Percentiles rank a stretch among this genome's conserved stretches.
Evolutionary conservation across 2,329 filamentous ascomycete genomes (phyloP).

Genomic region (Colletotrichum sp.): DNA sequence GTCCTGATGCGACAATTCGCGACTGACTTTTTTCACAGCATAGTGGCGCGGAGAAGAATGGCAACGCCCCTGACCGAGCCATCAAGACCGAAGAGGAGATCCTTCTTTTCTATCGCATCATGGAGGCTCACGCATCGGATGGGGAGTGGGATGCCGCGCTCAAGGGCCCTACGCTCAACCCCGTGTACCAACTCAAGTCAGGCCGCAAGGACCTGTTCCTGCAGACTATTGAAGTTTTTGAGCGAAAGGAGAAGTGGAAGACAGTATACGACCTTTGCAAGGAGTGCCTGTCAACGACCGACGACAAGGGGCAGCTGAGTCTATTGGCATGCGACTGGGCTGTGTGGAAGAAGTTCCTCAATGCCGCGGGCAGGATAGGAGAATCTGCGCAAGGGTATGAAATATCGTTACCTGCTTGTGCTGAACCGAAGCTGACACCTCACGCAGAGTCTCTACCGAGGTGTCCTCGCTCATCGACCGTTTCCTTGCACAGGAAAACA

Average conservation of each 20-base stretch:
- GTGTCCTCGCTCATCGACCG: constrained; percentile 9
- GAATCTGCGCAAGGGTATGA: constrained; percentile 37
- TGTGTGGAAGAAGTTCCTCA: constrained; percentile 44
- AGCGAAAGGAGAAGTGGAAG: constrained; percentile 45
- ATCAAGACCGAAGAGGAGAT: constrained; percentile 56
- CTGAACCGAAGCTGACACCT: neutral
- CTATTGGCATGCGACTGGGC: constrained; percentile 51
- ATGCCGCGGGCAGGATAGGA: constrained; percentile 39
- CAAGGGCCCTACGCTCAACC: constrained; percentile 43
- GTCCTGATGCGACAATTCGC: neutral
- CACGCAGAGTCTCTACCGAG: neutral
- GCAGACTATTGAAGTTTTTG: constrained; percentile 43
- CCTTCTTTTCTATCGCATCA: constrained; percentile 52
- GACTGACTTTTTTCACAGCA: neutral
- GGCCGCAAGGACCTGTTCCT: constrained; percentile 53
- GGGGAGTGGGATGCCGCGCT: constrained; percentile 47
- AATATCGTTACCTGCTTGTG: neutral
- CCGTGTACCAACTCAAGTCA: constrained; percentile 46
- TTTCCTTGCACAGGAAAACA: constrained; percentile 3
- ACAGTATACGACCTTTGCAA: constrained; percentile 48
- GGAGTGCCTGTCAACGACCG: constrained; percentile 43
- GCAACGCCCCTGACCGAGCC: constrained; percentile 27
- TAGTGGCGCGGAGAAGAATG: neutral
- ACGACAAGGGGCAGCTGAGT: constrained; percentile 40
- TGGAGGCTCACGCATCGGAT: constrained; percentile 46